Conservation (phyloP, 2,329 filamentous ascomycete species). For the Paecilomyces sp. region DNA sequence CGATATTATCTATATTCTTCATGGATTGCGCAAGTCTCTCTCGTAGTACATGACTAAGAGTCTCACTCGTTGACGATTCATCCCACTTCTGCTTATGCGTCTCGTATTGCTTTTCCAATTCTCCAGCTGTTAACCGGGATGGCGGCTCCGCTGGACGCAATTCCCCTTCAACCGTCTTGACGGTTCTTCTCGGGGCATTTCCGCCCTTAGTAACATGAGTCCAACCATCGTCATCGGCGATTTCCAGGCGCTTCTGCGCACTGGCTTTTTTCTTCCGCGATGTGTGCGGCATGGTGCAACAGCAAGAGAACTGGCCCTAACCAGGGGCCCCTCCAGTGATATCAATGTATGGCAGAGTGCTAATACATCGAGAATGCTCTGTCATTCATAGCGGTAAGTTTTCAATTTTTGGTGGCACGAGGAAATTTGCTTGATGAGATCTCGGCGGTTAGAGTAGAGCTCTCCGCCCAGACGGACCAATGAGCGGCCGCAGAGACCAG, state of each 20-base stretch:
- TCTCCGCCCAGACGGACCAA: neutral
- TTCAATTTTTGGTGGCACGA: neutral
- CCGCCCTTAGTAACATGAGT: conserved; percentile 32
- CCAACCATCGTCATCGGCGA: conserved; percentile 36
- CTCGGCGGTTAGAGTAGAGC: neutral
- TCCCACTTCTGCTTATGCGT: conserved; percentile 21
- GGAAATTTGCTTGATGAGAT: neutral
- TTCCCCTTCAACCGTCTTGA: conserved; percentile 7
- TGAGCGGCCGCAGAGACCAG: neutral
- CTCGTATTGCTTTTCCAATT: conserved; percentile 23
- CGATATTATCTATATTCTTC: conserved; percentile 17
- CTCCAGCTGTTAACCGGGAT: conserved; percentile 19
- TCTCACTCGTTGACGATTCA: conserved; percentile 20
- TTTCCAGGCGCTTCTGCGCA: conserved; percentile 25
- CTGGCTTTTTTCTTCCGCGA: conserved; percentile 19
- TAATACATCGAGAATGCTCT: neutral
- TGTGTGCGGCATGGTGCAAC: conserved; percentile 26
- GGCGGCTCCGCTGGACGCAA: conserved; percentile 32
- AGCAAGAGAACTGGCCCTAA: neutral
- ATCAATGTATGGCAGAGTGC: neutral
- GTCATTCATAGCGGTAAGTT: neutral
- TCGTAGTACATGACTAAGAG: conserved; percentile 8
- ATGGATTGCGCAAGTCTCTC: conserved; percentile 1
- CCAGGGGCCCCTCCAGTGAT: neutral
- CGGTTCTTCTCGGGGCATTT: conserved; percentile 17